Evolutionary conservation across 371 early-diverging fungal genomes (phyloP).

Genomic region (Entomophthora muscae): DNA sequence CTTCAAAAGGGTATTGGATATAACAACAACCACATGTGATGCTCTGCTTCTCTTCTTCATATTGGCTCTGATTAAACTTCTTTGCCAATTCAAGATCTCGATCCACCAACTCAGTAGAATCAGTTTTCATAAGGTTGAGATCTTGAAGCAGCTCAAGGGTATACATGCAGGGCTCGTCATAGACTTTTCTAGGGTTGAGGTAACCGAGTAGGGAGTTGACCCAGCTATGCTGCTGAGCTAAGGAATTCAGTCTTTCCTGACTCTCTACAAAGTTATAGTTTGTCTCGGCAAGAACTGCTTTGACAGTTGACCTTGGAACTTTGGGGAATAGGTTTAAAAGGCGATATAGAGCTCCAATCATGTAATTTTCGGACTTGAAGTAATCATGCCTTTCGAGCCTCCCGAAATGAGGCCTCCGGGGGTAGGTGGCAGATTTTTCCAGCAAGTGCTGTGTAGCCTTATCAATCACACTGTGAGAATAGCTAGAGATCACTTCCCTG

Average conservation of each 20-base stretch:
- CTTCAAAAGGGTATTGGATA: slow-evolving; percentile 29
- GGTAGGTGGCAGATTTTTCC: slow-evolving; percentile 8
- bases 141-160: slow-evolving; percentile 18
- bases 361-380: slow-evolving; percentile 19
- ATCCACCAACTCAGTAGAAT: slow-evolving; percentile 7
- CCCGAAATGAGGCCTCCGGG: slow-evolving; percentile 20
- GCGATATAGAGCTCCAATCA: slow-evolving; percentile 9
- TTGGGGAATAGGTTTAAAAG: slow-evolving; percentile 15
- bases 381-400: slow-evolving; percentile 18
- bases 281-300: slow-evolving; percentile 33
- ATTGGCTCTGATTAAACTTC: slow-evolving; percentile 21
- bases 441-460: slow-evolving; percentile 17
- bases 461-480: slow-evolving; percentile 19
- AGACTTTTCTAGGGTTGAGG: slow-evolving; percentile 3
- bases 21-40: slow-evolving; percentile 38
- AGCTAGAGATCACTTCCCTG: slow-evolving; percentile 15
- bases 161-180: slow-evolving; percentile 7
- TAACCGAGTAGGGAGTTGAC: slow-evolving; percentile 8
- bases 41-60: slow-evolving; percentile 16
- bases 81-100: slow-evolving; percentile 18
- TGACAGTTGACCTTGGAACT: slow-evolving; percentile 30
- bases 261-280: slow-evolving; percentile 27
- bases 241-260: slow-evolving; percentile 19
- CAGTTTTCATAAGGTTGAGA: slow-evolving; percentile 12
- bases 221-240: slow-evolving; percentile 13